phyloP scores from a whole-genome alignment of 805 yeast genomes.

The Candida arabinofermentans region DNA sequence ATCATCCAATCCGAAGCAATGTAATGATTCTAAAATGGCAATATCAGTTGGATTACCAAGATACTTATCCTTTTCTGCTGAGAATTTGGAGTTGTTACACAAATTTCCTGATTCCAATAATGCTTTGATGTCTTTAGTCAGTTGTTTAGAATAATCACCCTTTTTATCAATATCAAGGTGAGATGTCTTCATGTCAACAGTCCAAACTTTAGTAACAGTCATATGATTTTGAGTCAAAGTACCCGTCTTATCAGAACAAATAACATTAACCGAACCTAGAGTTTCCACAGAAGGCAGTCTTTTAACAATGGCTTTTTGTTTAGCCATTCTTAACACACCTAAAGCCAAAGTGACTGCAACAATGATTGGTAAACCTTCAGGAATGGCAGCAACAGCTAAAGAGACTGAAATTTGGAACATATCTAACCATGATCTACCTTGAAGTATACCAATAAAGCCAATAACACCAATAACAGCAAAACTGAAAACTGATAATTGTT shows the following conservation, averaged over 20 bases:
- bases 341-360: conserved; percentile 96
- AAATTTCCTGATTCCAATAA: conserved; percentile 64
- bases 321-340: conserved; percentile 96
- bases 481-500: conserved; percentile 79
- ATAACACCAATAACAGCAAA: conserved; percentile 89
- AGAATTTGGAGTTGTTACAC: conserved; percentile 72
- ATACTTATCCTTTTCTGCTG: conserved; percentile 62
- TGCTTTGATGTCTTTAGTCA: conserved; percentile 51
- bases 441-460: conserved; percentile 82
- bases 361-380: conserved; percentile 97
- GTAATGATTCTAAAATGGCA: conserved; percentile 75
- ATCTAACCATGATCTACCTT: conserved; percentile 94
- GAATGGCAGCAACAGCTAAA: conserved; percentile 97
- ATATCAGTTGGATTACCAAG: conserved; percentile 95
- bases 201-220: conserved; percentile 85
- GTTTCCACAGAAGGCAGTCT: conserved; percentile 95
- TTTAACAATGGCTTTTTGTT: conserved; percentile 87
- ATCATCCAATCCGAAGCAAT: conserved; percentile 71
- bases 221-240: conserved; percentile 87
- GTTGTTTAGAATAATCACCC: conserved; percentile 36
- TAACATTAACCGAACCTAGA: conserved; percentile 88
- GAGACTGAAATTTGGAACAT: conserved; percentile 98
- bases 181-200: conserved; percentile 51
- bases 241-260: conserved; percentile 89
- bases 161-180: conserved; percentile 42